These are phyloP conservation scores for Tetraselmis striata DNA, from an alignment of 139 green algal genomes.

Conservation along the genomic window DNA sequence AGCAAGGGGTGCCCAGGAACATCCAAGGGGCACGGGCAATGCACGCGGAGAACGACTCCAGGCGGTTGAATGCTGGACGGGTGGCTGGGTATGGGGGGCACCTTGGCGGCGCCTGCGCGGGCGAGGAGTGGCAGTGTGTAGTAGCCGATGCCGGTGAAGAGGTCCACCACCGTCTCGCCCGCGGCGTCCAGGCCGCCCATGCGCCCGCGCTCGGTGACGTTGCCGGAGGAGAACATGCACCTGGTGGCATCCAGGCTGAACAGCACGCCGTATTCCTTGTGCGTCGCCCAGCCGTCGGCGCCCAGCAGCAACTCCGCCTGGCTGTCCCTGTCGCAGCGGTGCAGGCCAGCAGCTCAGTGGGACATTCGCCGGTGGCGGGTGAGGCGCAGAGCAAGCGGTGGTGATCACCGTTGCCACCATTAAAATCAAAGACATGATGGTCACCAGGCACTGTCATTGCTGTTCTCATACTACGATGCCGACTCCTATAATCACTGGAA, in stretches of 20 bases:
- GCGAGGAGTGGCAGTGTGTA: conserved; percentile 66
- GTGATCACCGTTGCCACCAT: too few species aligned
- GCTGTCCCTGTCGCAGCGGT: conserved; percentile 40
- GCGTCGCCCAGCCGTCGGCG: conserved; percentile 50
- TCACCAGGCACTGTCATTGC: too few species aligned
- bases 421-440: too few species aligned
- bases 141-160: conserved; percentile 77
- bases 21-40: too few species aligned
- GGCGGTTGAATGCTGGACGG: too few species aligned
- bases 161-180: conserved; percentile 60
- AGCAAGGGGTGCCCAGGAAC: too few species aligned
- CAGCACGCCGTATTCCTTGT: conserved; percentile 52
- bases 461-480: too few species aligned
- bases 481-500: too few species aligned
- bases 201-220: conserved; percentile 62
- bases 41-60: too few species aligned
- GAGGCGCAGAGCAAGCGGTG: too few species aligned
- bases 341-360: too few species aligned
- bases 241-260: conserved; percentile 64
- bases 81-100: background rate
- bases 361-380: too few species aligned
- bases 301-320: conserved; percentile 41
- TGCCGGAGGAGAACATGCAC: conserved; percentile 71
- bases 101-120: conserved; percentile 26
- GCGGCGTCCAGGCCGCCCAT: conserved; percentile 39